Base-by-base conservation (phyloP, 805 yeast genomes). In the Danielozyma ontarioensis region DNA sequence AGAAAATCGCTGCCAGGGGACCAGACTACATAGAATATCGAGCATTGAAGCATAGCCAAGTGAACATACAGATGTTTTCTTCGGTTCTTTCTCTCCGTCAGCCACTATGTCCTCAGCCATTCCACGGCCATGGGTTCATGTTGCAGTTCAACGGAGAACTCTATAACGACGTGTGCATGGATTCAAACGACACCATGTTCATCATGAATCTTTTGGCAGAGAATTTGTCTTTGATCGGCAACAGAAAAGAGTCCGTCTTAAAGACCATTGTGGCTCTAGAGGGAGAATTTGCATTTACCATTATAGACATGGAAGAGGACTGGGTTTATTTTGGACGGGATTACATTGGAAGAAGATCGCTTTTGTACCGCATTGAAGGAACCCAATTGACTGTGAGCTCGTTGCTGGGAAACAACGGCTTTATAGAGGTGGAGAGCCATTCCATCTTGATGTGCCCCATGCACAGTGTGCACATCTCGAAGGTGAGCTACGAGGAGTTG, bases 71-170 rank as follows among this genome's bases (percentile, higher is more conserved):
- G 50, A 36, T 63, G 4, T 72, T 71, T 38, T 80, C 93, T 0
- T 83, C 97, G 0, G 86, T 93, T 0, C 64, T 93, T 13, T 81
- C 95, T 0, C 58, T 93, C 27, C 66, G 98, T 36, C 70, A 73
- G 14, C 97, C 97, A 0, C 74, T 84, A 45, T 78, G 85, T 0
- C 44, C 59, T 19, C 99, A 93, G 55, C 96, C 97, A 0, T 42
- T 78, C 3, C 42, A 41, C 6, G 45, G 36, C 8, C 52, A 46
- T 3, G 42, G 59, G 3, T 50, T 29, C 42, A 63, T 45, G 0
- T 50, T 94, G 6, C 95, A 87, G 50, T 90, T 83, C 59, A 93
- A 94, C 53, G 99, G 98, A 0, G 97, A 93, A 48, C 57, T 93
- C 8, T 93, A 93, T 55, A 80, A 80, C 41, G 44, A 53, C 1